Base-by-base conservation (phyloP, 1,284 basidiomycete species). In the Salmacisia buchloeana region DNA sequence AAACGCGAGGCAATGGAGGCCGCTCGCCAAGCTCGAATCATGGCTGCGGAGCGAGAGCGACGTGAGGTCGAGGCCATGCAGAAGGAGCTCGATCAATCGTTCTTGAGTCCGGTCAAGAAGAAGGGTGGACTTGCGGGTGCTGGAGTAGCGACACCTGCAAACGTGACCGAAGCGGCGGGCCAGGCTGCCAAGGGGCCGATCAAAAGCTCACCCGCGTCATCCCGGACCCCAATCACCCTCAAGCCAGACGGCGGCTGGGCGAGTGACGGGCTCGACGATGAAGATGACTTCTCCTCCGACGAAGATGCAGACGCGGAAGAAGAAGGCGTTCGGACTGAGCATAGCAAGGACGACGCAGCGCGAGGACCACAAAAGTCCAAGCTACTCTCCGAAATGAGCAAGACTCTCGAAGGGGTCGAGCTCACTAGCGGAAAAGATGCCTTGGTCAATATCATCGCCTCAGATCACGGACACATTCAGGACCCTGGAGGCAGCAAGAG, bases 231-330 rank as follows among this genome's bases (percentile, higher is more conserved):
- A 31, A 18, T 15, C 27, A n/a, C 49, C 5, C 29, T 33, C 13
- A 54, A 54, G 49, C 27, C 27, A 18, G 49, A 54, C 5, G 49
- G 49, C 7, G 49, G 49, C 15, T 54, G 49, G 13, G 27, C 25
- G 1, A 54, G 49, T n/a, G 49, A 54, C 49, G 49, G 49, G 3
- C 25, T 54, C 27, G 49, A 54, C 49, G 49, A 54, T n/a, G n/a
- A n/a, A 18, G 49, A 31, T 3, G 25, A 27, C 12, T 54, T 31
- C 3, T 31, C 27, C 7, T 54, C 49, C 3, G 49, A 54, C 3
- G 10, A 13, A 3, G 49, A 54, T 18, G 10, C 25, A 7, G 49
- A 54, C 15, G 9, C 10, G 7, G 27, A 54, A 29, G 15, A 13
- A 31, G 29, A 31, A 15, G 49, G 29, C 15, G 49, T 15, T 27